Conservation (phyloP, 768 basidiomycete species). For the Harrya chromipes region DNA sequence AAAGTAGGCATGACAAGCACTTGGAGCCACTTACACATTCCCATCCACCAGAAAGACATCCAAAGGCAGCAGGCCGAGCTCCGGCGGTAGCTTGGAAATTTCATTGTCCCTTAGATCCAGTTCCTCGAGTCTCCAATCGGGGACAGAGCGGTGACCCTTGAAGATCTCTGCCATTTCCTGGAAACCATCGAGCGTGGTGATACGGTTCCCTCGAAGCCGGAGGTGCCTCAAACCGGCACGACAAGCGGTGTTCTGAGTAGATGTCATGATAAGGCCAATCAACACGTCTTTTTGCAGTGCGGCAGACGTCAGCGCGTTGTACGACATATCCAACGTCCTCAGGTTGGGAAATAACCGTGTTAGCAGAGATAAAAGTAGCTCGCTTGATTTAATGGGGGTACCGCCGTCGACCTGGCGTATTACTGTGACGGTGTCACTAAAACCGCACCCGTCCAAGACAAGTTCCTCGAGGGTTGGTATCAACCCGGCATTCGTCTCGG, state of each 20-base stretch:
- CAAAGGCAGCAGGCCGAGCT: constrained; percentile 70
- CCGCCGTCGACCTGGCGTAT: constrained; percentile 33
- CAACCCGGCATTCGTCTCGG: constrained; percentile 35
- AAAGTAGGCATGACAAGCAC: background rate
- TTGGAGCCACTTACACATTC: constrained; percentile 57
- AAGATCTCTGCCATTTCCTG: constrained; percentile 59
- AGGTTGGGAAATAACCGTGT: constrained; percentile 68
- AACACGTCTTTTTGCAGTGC: constrained; percentile 50
- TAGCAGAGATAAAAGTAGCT: constrained; percentile 57
- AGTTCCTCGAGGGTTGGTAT: constrained; percentile 74
- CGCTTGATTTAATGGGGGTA: constrained; percentile 44
- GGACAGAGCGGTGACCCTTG: constrained; percentile 58
- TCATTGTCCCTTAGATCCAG: constrained; percentile 82
- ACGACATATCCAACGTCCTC: constrained; percentile 68
- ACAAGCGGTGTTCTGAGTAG: constrained; percentile 22
- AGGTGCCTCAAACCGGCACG: constrained; percentile 63
- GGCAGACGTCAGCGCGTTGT: constrained; percentile 60
- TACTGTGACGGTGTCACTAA: constrained; percentile 57
- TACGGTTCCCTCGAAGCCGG: constrained; percentile 63
- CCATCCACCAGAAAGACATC: constrained; percentile 85
- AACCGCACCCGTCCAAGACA: constrained; percentile 66
- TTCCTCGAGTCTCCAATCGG: constrained; percentile 77
- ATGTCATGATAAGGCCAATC: constrained; percentile 48
- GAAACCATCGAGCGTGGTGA: constrained; percentile 62
- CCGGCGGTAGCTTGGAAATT: constrained; percentile 62